Evolutionary conservation across 768 basidiomycete genomes (phyloP).

Genomic region (Boletus eberwhitei): DNA sequence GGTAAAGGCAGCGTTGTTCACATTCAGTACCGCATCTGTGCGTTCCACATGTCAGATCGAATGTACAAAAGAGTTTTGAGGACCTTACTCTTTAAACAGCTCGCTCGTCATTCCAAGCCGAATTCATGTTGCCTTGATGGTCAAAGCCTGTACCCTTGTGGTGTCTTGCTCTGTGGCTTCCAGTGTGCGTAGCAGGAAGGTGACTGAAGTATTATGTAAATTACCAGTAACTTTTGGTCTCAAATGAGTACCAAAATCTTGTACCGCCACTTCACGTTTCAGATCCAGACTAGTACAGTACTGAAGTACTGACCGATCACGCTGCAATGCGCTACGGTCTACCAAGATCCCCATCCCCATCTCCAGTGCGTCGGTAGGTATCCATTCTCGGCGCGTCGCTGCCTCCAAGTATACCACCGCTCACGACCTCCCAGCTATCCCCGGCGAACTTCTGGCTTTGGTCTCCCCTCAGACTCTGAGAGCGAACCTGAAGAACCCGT

Average conservation of each 20-base stretch:
- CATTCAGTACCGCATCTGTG: too few relatives aligned
- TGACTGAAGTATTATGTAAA: too few relatives aligned
- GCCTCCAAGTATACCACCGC: background rate
- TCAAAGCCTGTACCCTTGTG: too few relatives aligned
- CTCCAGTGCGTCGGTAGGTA: constrained; percentile 41
- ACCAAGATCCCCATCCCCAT: constrained; percentile 50
- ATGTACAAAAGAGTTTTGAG: too few relatives aligned
- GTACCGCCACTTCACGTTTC: background rate
- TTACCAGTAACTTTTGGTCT: background rate
- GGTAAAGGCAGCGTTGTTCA: too few relatives aligned
- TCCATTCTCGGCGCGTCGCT: constrained; percentile 8
- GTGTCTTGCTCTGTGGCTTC: too few relatives aligned
- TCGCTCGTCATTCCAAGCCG: too few relatives aligned
- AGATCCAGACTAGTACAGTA: background rate
- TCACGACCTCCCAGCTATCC: constrained; percentile 4
- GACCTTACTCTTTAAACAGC: too few relatives aligned
- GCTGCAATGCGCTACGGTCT: constrained; percentile 51
- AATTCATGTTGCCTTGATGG: too few relatives aligned
- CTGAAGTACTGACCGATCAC: background rate
- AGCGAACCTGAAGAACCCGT: constrained; percentile 30
- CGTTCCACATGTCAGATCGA: too few relatives aligned
- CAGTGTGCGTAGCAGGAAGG: too few relatives aligned
- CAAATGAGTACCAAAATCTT: background rate
- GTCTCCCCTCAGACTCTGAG: constrained; percentile 50
- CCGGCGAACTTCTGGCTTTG: constrained; percentile 51